These are phyloP conservation scores for Boletus semigastroideus DNA, from an alignment of 1,284 basidiomycete genomes.

Conservation along the genomic window DNA sequence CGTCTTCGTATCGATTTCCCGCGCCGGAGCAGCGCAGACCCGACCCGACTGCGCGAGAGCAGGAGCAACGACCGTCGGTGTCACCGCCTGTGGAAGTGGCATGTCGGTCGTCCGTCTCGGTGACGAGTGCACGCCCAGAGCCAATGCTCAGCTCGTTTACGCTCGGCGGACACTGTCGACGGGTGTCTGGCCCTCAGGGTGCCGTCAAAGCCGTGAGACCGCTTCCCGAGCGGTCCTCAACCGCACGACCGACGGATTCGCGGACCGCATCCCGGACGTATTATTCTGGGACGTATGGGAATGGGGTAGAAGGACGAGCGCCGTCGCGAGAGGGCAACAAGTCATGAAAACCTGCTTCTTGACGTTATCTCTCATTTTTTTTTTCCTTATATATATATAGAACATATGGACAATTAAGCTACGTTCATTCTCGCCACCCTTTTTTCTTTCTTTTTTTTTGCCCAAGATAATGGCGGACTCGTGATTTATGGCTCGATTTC, in stretches of 20 bases:
- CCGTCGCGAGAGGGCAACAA: conserved; percentile 24
- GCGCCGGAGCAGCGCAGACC: conserved; percentile 25
- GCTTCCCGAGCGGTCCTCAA: conserved; percentile 21
- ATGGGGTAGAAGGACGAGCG: conserved; percentile 15
- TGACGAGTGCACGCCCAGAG: conserved; percentile 44
- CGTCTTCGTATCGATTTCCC: conserved; percentile 29
- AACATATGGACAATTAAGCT: conserved; percentile 19
- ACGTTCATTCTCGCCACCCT: neutral
- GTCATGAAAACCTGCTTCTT: conserved; percentile 21
- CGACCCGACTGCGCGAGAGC: conserved; percentile 25
- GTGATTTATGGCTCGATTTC: conserved; percentile 33
- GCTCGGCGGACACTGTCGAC: conserved; percentile 23
- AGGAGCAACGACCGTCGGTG: conserved; percentile 31
- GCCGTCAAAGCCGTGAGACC: conserved; percentile 21
- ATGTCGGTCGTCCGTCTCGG: conserved; percentile 47
- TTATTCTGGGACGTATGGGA: conserved; percentile 26
- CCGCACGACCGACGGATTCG: conserved; percentile 20
- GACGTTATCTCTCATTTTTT: conserved; percentile 3
- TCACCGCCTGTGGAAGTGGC: conserved; percentile 45
- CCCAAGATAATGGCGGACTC: conserved; percentile 21
- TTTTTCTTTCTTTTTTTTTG: neutral
- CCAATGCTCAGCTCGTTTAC: conserved; percentile 27
- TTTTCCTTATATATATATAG: conserved; percentile 4
- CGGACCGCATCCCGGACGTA: conserved; percentile 20
- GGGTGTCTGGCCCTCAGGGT: conserved; percentile 10